Conservation (phyloP, 176 grass and related monocot species). For the Thalia dealbata region DNA sequence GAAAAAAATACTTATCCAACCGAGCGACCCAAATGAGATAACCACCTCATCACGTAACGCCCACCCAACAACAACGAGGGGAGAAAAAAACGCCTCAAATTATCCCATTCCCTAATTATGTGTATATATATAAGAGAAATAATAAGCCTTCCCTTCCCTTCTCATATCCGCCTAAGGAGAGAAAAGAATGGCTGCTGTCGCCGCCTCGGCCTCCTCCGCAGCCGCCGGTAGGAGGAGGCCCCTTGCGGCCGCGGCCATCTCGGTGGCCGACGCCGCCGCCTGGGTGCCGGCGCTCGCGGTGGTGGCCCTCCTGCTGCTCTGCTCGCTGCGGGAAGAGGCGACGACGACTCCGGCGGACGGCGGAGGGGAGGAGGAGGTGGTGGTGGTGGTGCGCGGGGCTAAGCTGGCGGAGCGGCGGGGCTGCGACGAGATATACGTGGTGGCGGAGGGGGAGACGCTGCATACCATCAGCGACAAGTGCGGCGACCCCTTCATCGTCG, state of each 20-base stretch:
- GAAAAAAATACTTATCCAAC: too few species aligned
- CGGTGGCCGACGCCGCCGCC: not conserved
- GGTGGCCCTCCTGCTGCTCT: not conserved
- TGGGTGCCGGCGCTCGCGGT: not conserved
- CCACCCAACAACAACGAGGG: too few species aligned
- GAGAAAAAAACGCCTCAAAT: too few species aligned
- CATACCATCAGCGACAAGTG: slow-evolving; percentile 11
- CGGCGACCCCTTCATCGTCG: slow-evolving; percentile 1
- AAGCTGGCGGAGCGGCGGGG: not conserved
- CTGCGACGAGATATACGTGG: slow-evolving; percentile 11
- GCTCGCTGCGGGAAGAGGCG: not conserved
- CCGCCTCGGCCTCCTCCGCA: too few species aligned
- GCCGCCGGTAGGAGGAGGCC: not conserved
- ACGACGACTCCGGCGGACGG: not conserved
- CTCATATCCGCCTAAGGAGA: too few species aligned
- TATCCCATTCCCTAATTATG: too few species aligned
- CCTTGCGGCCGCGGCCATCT: not conserved
- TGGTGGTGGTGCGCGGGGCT: not conserved
- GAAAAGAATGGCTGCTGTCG: not conserved
- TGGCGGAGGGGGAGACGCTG: slow-evolving; percentile 3
- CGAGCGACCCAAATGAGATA: too few species aligned
- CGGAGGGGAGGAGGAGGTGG: not conserved
- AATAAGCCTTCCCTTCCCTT: too few species aligned
- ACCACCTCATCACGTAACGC: too few species aligned
- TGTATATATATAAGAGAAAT: too few species aligned